Base-by-base conservation (phyloP, 2,329 filamentous ascomycete genomes). In the Westerdykella aurantiaca region DNA sequence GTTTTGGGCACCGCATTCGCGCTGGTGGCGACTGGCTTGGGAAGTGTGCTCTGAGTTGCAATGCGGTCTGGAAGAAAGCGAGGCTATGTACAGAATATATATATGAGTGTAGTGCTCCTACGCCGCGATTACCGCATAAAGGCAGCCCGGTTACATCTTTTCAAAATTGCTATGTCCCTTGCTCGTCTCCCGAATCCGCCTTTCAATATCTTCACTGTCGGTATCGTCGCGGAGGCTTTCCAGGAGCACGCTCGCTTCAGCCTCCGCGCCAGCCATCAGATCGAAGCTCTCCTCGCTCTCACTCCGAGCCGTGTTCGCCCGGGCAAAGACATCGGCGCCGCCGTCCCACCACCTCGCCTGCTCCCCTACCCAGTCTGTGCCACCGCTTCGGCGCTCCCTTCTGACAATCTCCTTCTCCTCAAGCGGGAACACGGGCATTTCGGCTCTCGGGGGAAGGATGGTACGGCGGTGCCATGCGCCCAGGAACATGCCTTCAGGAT, bases 401-500 rank as follows among this genome's bases (percentile, higher is more conserved):
- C 58, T 51, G 45, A 70, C 68, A 1, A 73, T 55, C 43, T 72
- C 63, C 21, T 72, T 69, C 44, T 74, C 72, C 46, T 73, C 67
- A 5, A 66, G 54, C 2, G 69, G 53, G 17, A 67, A 58, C 0
- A 59, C 34, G 7, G 64, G 58, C 6, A 61, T 38, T 18, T 66
- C 56, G 2, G 50, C 46, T 25, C 55, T 57, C 3, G 58, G 43
- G 0, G 65, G 65, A 2, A 68, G 53, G n/a, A 70, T 52, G 1
- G 60, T 65, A 41, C 84, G 77, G 22, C 85, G 76, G 67, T 96
- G 88, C 91, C 91, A 98, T 39, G 89, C 83, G 2, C 91, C 91
- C 12, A 91, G 75, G 68, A 95, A 95, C 78, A 95, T 84, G 44
- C 88, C 88, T 48, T 89, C 81, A 0, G 85, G 84, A 60, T 95